Evolutionary conservation across 345 rosid species (phyloP).

Genomic region (Orychophragmus violaceus): DNA sequence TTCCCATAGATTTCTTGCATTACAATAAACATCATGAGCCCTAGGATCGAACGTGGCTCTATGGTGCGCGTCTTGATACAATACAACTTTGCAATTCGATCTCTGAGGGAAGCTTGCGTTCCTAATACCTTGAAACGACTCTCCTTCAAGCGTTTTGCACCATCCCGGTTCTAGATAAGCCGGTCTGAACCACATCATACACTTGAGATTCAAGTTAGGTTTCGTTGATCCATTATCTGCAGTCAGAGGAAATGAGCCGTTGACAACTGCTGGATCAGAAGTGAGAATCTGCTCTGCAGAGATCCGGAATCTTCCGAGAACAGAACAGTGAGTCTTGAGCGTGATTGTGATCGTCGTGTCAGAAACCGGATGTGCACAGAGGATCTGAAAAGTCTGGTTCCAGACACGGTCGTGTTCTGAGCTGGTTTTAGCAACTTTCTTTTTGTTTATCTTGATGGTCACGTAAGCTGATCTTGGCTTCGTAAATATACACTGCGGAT

Average conservation of each 20-base stretch:
- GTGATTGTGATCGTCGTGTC: constrained; percentile 60
- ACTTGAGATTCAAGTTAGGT: constrained; percentile 50
- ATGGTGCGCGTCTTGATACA: constrained; percentile 86
- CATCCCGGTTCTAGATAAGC: constrained; percentile 62
- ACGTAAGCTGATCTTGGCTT: constrained; percentile 59
- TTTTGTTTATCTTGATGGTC: constrained; percentile 57
- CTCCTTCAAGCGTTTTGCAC: constrained; percentile 36
- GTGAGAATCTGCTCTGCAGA: constrained; percentile 44
- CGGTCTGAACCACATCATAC: constrained; percentile 78
- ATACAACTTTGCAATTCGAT: constrained; percentile 54
- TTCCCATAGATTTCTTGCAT: constrained; percentile 71
- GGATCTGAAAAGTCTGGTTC: constrained; percentile 82
- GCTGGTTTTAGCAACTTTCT: constrained; percentile 65
- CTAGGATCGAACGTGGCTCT: constrained; percentile 46
- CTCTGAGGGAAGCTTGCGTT: constrained; percentile 73
- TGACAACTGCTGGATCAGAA: constrained; percentile 42
- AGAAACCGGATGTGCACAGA: constrained; percentile 58
- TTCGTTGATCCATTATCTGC: constrained; percentile 40
- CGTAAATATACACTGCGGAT: constrained; percentile 42
- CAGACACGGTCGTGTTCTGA: constrained; percentile 60
- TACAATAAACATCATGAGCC: constrained; percentile 22
- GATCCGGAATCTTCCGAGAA: constrained; percentile 52
- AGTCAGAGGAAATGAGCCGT: constrained; percentile 55
- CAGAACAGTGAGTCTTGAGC: constrained; percentile 58
- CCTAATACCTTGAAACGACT: constrained; percentile 47